phyloP scores from a whole-genome alignment of 768 basidiomycete species.

The Piloderma croceum region DNA sequence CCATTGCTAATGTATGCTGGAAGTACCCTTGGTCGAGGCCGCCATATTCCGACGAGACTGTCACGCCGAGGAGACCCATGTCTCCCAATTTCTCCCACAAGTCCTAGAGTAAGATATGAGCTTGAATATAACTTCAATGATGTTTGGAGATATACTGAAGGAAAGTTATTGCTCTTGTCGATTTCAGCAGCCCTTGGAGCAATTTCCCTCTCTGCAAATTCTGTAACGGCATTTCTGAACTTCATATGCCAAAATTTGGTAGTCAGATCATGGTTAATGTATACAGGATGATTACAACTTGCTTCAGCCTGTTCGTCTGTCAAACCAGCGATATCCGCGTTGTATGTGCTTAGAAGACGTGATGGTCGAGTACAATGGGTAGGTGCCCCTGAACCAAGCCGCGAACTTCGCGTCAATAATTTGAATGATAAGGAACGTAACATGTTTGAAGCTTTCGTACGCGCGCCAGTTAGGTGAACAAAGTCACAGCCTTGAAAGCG shows the following conservation, averaged over 20 bases:
- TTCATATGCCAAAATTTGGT: no score
- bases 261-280: constrained; percentile 1
- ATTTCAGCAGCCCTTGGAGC: constrained; percentile 83
- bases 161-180: constrained; percentile 81
- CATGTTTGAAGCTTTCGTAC: no score
- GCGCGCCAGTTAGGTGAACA: no score
- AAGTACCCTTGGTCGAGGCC: constrained; percentile 82
- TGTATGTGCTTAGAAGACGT: no score
- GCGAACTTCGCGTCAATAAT: no score
- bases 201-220: constrained; percentile 80
- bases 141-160: constrained; percentile 42
- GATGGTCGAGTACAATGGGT: no score
- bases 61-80: constrained; percentile 90
- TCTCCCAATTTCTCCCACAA: constrained; percentile 85
- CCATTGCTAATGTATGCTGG: constrained; percentile 90
- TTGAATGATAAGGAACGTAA: no score
- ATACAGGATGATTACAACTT: constrained; percentile 12
- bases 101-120: constrained; percentile 41
- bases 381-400: no score
- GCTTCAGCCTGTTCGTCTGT: constrained; percentile 80
- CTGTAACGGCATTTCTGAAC: constrained; percentile 76
- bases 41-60: constrained; percentile 74
- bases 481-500: no score
- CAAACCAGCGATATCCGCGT: constrained; percentile 66
- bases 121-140: constrained; percentile 2